Evolutionary conservation across 2,329 filamentous ascomycete species (phyloP).

Genomic region (Dendryphion nanum): DNA sequence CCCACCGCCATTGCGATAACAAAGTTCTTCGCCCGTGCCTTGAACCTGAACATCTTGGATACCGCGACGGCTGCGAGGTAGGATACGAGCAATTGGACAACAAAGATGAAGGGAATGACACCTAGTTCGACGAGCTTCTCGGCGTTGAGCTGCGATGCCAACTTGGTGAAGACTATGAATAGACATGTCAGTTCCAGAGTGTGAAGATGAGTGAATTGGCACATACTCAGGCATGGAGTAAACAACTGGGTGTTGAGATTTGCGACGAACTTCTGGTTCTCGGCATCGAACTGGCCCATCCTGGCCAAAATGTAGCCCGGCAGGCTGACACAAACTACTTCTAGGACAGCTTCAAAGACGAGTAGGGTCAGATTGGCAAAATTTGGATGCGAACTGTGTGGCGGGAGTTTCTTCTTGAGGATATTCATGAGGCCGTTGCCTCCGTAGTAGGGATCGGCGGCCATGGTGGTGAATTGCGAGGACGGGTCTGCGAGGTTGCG

Average conservation of each 20-base stretch:
- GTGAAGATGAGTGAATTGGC: not conserved
- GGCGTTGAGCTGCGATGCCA: constrained; percentile 89
- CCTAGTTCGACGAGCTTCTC: constrained; percentile 87
- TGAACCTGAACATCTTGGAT: constrained; percentile 74
- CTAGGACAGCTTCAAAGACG: constrained; percentile 91
- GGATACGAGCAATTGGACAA: constrained; percentile 83
- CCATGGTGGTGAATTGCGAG: constrained; percentile 33
- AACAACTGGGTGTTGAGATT: constrained; percentile 96
- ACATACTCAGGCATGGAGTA: constrained; percentile 87
- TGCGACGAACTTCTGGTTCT: constrained; percentile 93
- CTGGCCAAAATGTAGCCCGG: constrained; percentile 91
- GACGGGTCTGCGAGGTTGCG: constrained; percentile 21
- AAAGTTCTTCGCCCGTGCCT: constrained; percentile 85
- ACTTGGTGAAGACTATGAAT: constrained; percentile 82
- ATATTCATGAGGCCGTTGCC: constrained; percentile 26
- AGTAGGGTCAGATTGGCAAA: constrained; percentile 71
- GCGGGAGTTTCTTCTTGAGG: constrained; percentile 28
- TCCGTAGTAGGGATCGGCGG: constrained; percentile 27
- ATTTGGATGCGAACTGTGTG: constrained; percentile 57
- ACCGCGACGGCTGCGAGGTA: constrained; percentile 73
- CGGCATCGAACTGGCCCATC: constrained; percentile 89
- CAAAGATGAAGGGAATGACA: constrained; percentile 92
- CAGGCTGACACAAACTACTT: constrained; percentile 91
- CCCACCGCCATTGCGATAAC: constrained; percentile 88
- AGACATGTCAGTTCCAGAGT: not conserved